phyloP scores from a whole-genome alignment of 257 asterid species.

The Coffea eugenioides region DNA sequence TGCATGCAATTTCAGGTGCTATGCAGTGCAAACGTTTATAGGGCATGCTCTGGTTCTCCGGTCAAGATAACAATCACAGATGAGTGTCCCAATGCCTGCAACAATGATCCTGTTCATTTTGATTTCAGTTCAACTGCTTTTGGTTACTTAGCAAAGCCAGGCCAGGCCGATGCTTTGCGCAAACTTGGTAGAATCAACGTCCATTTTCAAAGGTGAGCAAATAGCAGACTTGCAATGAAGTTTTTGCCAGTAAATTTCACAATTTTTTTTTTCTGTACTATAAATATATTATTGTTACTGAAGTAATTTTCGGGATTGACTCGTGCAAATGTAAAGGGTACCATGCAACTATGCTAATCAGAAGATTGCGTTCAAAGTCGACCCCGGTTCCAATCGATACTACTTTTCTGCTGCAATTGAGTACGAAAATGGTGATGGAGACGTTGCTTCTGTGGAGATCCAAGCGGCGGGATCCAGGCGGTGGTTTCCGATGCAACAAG shows the following conservation, averaged over 20 bases:
- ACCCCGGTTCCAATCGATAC: conserved; percentile 21
- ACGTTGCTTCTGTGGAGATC: conserved; percentile 28
- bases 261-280: too few species aligned
- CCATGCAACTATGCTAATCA: conserved; percentile 20
- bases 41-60: conserved; percentile 32
- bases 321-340: conserved; percentile 24
- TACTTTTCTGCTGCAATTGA: conserved; percentile 34
- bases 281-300: too few species aligned
- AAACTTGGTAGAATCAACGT: conserved; percentile 23
- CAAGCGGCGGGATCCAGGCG: conserved; percentile 10
- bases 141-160: conserved; percentile 34
- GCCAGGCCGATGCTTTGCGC: conserved; percentile 22
- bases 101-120: conserved; percentile 26
- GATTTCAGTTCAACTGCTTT: conserved; percentile 40
- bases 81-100: conserved; percentile 27
- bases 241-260: too few species aligned
- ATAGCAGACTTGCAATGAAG: neutral
- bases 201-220: conserved; percentile 23
- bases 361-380: conserved; percentile 26
- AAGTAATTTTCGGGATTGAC: too few species aligned
- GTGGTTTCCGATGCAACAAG: conserved; percentile 31
- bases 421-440: conserved; percentile 42
- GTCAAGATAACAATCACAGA: conserved; percentile 29
- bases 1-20: too few species aligned
- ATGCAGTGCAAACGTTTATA: neutral